Evolutionary conservation across 2,329 filamentous ascomycete genomes (phyloP), one percentile per base, ranked within the genome.

Genomic region (Penicillium sp.): DNA sequence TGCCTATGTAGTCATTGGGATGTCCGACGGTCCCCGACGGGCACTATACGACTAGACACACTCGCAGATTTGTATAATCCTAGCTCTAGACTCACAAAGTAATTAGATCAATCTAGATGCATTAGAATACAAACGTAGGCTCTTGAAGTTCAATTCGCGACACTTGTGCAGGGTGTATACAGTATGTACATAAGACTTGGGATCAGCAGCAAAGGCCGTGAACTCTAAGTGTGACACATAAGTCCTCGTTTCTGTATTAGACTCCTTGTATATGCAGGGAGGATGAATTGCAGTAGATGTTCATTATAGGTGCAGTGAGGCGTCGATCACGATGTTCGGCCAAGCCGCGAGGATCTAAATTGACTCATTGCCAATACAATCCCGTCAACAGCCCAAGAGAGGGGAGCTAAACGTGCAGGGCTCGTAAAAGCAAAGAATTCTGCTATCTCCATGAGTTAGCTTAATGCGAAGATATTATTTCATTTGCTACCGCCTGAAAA

Each of bases 141-240:
- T 49, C 15, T 32, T 50, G 47, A 32, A 23, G 18, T 16, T 21
- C n/a, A 2, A 39, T 29, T 49, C 9, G n/a, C 6, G 38, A 18
- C 8, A 25, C 31, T 16, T 18, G 31, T 53, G 29, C 6, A 35
- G 37, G 10, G 2, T 25, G 13, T 7, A 34, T 13, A 34, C 13
- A 7, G 35, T n/a, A 41, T n/a, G 29, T 18, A 15, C 39, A 21
- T 23, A 16, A 38, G 31, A 32, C 21, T 21, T n/a, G 3, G 5
- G 21, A 34, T 39, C 27, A 31, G 7, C 46, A 16, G 13, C 16
- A n/a, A 46, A 54, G 34, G 52, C 40, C 34, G 46, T 39, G 16
- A 54, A 54, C 52, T 54, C 34, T 34, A 51, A 46, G 27, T 41
- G n/a, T 51, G 52, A 51, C 52, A 45, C 47, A 51, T 27, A 35